These are phyloP conservation scores for Sphaerobolus stellatus DNA, from an alignment of 1,284 basidiomycete genomes.

Conservation along the genomic window DNA sequence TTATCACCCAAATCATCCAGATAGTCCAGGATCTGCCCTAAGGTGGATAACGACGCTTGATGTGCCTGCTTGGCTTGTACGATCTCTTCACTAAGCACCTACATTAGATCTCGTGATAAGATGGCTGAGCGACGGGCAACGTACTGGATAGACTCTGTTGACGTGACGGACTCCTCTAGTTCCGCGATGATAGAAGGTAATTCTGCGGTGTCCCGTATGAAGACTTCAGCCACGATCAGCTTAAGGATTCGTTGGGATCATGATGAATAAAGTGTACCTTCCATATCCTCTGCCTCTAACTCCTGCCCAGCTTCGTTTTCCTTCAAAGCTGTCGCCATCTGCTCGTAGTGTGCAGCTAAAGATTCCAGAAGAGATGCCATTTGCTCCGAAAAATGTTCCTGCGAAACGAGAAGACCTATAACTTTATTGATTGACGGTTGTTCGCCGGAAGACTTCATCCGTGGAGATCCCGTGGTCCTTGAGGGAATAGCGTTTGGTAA, in stretches of 20 bases:
- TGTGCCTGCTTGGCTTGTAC: conserved; percentile 41
- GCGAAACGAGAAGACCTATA: conserved; percentile 38
- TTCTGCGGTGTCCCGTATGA: conserved; percentile 75
- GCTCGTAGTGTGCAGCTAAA: conserved; percentile 67
- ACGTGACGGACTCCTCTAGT: conserved; percentile 54
- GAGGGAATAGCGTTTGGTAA: not conserved
- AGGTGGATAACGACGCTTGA: conserved; percentile 47
- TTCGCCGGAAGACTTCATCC: not conserved
- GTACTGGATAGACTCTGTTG: conserved; percentile 50
- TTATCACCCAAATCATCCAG: conserved; percentile 74
- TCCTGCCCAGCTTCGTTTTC: conserved; percentile 65
- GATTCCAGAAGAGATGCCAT: conserved; percentile 76
- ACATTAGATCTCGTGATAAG: not conserved
- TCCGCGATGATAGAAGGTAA: conserved; percentile 70
- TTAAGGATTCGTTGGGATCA: not conserved
- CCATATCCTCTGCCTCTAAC: conserved; percentile 65
- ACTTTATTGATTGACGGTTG: conserved; percentile 4
- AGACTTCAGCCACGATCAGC: conserved; percentile 43
- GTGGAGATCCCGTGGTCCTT: not conserved
- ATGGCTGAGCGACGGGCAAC: not conserved
- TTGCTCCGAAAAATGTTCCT: conserved; percentile 53
- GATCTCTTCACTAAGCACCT: conserved; percentile 52
- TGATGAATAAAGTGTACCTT: conserved; percentile 43
- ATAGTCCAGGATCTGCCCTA: conserved; percentile 52
- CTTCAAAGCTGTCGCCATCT: conserved; percentile 65